Evolutionary conservation across 306 rosid genomes (phyloP).

Genomic region (Trifolium repens): DNA sequence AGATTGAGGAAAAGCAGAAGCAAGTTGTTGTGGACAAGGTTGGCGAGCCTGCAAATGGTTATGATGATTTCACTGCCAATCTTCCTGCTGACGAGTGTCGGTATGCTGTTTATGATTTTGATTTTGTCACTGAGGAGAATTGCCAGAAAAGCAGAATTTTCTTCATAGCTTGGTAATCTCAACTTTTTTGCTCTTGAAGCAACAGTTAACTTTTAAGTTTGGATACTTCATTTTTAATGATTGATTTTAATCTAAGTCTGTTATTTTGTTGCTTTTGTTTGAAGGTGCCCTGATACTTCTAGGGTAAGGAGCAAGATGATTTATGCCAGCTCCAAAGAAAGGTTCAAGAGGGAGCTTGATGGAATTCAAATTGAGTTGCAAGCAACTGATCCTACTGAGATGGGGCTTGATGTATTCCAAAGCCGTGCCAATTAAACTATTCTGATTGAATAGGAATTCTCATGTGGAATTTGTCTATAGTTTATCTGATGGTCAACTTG

Average conservation of each 20-base stretch:
- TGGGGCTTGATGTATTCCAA: conserved; percentile 75
- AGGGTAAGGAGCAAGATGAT: conserved; percentile 95
- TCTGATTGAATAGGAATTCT: conserved; percentile 38
- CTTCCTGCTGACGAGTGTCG: conserved; percentile 88
- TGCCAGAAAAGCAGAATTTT: conserved; percentile 82
- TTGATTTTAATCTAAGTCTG: background rate
- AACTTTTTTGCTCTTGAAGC: conserved; percentile 30
- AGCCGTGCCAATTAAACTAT: conserved; percentile 66
- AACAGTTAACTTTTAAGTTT: conserved; percentile 3
- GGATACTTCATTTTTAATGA: background rate
- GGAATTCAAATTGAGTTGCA: conserved; percentile 85
- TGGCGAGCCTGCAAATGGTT: conserved; percentile 74
- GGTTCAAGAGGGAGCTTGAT: conserved; percentile 94
- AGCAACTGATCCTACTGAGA: conserved; percentile 89
- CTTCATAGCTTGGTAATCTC: conserved; percentile 76
- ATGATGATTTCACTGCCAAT: conserved; percentile 71
- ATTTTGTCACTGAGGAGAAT: conserved; percentile 75
- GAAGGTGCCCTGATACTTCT: conserved; percentile 82
- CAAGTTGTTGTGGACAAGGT: conserved; percentile 80
- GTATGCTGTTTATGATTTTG: conserved; percentile 84
- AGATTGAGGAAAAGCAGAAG: conserved; percentile 91
- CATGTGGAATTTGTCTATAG: conserved; percentile 48
- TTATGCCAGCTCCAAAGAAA: conserved; percentile 89
- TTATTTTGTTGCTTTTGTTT: conserved; percentile 38
- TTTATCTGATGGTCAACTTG: conserved; percentile 57